Conservation (phyloP, 164 flowering plant genomes). For the Stephania yunnanensis region DNA sequence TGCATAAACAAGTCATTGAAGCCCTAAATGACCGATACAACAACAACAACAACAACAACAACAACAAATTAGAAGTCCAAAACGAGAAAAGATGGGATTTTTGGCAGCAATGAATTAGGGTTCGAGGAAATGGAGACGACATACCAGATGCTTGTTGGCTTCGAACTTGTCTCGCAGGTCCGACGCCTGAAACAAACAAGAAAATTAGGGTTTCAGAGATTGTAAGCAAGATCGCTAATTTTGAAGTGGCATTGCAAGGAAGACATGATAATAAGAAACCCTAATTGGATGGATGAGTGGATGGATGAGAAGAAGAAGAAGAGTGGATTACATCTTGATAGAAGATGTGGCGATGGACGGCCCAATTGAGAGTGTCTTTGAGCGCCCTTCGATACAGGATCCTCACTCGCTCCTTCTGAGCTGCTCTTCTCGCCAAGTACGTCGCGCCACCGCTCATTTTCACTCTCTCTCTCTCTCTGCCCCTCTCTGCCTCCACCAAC, state of each 20-base stretch:
- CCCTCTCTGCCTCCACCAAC: not conserved
- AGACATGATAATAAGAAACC: not conserved
- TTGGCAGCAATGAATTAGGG: not conserved
- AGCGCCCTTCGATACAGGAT: conserved; percentile 85
- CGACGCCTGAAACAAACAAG: conserved; percentile 51
- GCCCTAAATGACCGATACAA: too few relatives aligned
- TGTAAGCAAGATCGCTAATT: not conserved
- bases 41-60: too few relatives aligned
- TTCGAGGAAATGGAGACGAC: conserved; percentile 12
- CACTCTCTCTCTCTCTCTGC: conserved; percentile 18
- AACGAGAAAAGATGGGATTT: not conserved
- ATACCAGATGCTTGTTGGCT: conserved; percentile 76
- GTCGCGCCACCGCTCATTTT: conserved; percentile 45
- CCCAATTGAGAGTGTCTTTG: conserved; percentile 96
- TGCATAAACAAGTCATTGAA: too few relatives aligned
- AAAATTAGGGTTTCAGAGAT: not conserved
- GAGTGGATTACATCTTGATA: conserved; percentile 56
- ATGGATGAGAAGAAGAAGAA: too few relatives aligned
- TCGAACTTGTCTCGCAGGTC: conserved; percentile 73
- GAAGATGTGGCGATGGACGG: conserved; percentile 95
- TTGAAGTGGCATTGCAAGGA: not conserved
- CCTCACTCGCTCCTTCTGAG: conserved; percentile 93
- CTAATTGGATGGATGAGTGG: too few relatives aligned
- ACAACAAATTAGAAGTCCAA: not conserved
- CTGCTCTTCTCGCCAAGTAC: conserved; percentile 73